These are phyloP conservation scores for Diddensiella caesifluorescens DNA, from an alignment of 805 yeast species.

Conservation along the genomic window DNA sequence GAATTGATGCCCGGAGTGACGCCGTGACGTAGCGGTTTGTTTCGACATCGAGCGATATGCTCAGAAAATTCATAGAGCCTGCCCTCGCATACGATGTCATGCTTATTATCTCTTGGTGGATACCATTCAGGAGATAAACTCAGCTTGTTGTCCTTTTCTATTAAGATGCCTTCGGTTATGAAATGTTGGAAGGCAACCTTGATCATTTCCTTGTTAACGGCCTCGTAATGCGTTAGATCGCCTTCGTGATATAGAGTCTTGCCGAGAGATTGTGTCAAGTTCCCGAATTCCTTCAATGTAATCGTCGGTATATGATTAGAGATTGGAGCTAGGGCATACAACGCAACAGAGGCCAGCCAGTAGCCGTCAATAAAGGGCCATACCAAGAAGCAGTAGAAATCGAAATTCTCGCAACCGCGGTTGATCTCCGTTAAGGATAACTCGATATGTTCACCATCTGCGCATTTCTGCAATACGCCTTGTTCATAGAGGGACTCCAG, in stretches of 20 bases:
- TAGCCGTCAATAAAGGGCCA: constrained; percentile 43
- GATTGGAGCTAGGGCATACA: constrained; percentile 32
- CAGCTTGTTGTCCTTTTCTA: constrained; percentile 17
- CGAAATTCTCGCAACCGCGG: constrained; percentile 29
- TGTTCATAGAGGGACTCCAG: constrained; percentile 28
- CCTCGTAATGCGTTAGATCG: constrained; percentile 36
- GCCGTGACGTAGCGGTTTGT: constrained; percentile 33
- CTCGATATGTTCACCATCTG: constrained; percentile 23
- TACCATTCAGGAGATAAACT: constrained; percentile 27
- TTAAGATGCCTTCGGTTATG: constrained; percentile 32
- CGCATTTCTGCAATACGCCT: constrained; percentile 25
- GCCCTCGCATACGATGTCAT: constrained; percentile 27
- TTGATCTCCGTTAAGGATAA: constrained; percentile 20
- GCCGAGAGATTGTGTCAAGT: constrained; percentile 35
- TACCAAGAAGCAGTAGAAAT: constrained; percentile 38
- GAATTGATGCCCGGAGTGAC: constrained; percentile 19
- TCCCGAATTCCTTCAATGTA: constrained; percentile 30
- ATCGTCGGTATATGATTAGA: constrained; percentile 18
- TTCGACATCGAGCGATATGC: constrained; percentile 33
- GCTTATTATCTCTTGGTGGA: constrained; percentile 7
- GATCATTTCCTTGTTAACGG: constrained; percentile 38
- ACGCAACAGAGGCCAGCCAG: constrained; percentile 36
- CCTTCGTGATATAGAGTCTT: constrained; percentile 41
- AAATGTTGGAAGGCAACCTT: constrained; percentile 34
- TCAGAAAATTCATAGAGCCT: constrained; percentile 30